Conservation (phyloP, 495 filamentous ascomycete genomes). For the Amorphotheca resinae region DNA sequence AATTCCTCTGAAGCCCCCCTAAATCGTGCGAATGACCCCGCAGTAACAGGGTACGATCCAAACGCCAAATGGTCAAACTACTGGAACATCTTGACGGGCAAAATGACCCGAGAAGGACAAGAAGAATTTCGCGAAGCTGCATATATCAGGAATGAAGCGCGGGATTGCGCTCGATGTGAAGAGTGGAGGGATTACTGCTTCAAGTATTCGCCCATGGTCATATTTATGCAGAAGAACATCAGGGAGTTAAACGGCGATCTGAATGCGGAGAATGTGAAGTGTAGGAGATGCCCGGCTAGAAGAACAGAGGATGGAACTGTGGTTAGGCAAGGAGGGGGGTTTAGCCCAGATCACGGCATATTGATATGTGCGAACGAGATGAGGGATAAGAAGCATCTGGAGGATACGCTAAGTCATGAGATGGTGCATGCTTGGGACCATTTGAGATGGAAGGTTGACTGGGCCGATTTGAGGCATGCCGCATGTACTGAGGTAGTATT, state of each 20-base stretch:
- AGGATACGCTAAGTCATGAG: conserved; percentile 93
- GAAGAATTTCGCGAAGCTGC: conserved; percentile 57
- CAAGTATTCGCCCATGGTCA: conserved; percentile 69
- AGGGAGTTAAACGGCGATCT: conserved; percentile 62
- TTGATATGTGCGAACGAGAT: conserved; percentile 83
- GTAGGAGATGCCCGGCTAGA: conserved; percentile 53
- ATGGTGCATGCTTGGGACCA: conserved; percentile 97
- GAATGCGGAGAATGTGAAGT: conserved; percentile 62
- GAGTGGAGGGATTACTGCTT: conserved; percentile 67
- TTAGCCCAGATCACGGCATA: conserved; percentile 73
- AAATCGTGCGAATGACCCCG: conserved; percentile 30
- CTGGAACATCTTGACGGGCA: conserved; percentile 62
- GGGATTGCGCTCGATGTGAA: conserved; percentile 69
- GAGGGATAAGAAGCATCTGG: conserved; percentile 57
- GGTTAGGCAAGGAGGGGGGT: conserved; percentile 57
- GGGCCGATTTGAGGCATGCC: conserved; percentile 67
- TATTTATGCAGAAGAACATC: conserved; percentile 72
- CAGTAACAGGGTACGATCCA: conserved; percentile 49
- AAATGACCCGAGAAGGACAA: conserved; percentile 53
- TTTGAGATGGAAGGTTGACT: conserved; percentile 79
- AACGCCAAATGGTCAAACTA: conserved; percentile 62
- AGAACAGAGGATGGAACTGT: conserved; percentile 23
- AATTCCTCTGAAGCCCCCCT: conserved; percentile 2
- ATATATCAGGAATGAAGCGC: conserved; percentile 51
- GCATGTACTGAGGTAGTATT: conserved; percentile 81